Conservation (phyloP, 176 grass and related monocot species). For the Aegilops bicornis region DNA sequence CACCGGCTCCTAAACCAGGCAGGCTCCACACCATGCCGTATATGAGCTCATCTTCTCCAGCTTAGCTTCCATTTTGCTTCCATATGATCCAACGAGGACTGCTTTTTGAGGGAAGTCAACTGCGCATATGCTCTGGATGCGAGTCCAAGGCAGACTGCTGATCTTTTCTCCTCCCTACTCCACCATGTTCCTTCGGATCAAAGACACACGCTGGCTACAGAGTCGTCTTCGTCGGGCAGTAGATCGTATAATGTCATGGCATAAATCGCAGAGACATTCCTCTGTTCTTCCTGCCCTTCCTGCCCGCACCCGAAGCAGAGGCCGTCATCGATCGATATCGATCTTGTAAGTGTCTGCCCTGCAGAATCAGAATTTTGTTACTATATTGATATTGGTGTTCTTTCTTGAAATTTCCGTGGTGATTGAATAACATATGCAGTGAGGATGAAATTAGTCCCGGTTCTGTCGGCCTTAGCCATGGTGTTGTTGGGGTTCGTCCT, state of each 20-base stretch:
- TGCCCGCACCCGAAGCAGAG: background rate
- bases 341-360: background rate
- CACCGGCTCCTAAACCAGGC: background rate
- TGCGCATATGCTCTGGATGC: background rate
- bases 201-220: background rate
- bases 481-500: constrained; percentile 28
- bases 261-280: background rate
- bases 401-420: background rate
- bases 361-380: background rate
- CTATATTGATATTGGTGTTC: background rate
- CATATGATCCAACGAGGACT: background rate
- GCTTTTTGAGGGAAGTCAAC: background rate
- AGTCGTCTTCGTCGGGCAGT: too few species aligned
- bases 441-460: background rate
- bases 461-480: background rate
- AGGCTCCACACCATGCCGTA: background rate
- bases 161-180: background rate
- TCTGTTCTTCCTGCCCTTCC: background rate
- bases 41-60: background rate
- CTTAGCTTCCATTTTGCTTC: background rate
- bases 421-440: background rate
- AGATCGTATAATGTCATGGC: background rate
- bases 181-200: background rate
- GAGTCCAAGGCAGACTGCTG: background rate
- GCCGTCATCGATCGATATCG: background rate